Evolutionary conservation across 2,329 filamentous ascomycete species (phyloP), one percentile per base, ranked within the genome.

Genomic region (Dissoconium aciculare): DNA sequence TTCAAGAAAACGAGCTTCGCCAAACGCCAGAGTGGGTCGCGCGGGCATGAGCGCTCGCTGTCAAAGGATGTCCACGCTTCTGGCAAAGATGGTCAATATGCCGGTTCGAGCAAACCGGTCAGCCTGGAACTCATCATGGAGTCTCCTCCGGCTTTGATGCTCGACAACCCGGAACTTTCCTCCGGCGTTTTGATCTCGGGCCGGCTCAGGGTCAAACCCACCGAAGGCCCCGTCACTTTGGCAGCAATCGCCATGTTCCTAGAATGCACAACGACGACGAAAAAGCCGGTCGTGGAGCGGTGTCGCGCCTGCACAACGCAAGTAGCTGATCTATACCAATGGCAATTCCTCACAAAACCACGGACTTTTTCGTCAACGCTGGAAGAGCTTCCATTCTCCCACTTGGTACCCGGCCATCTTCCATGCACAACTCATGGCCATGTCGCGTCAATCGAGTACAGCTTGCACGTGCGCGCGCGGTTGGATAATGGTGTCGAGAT

Each of bases 331-430:
- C 58, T 95, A 39, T 76, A 78, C 54, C 71, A 66, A 31, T 94
- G 84, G 83, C 69, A 71, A 17, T 79, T 95, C 47, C 58, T 91
- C 35, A 67, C 66, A 11, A 63, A 69, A 35, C 41, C 46, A 13
- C 46, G 61, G 8, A 47, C 47, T 2, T 59, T 67, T 43, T 49
- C 52, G 11, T 45, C 49, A n/a, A 45, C 53, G 2, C 75, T 78
- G 37, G 83, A 94, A 54, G 66, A 72, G 27, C 91, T 85, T 52
- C 87, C 89, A 28, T 93, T 94, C 57, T 92, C 83, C 45, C 77
- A 83, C 44, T 66, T 94, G 30, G 69, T 98, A 26, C 73, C 75
- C 2, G 89, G 89, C 12, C 69, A 87, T 48, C 67, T 93, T n/a
- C 85, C 87, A 3, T 80, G 83, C 2, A 79, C 74, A 25, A 81